Base-by-base conservation (phyloP, 495 filamentous ascomycete genomes). In the Lophiostoma macrostomum region DNA sequence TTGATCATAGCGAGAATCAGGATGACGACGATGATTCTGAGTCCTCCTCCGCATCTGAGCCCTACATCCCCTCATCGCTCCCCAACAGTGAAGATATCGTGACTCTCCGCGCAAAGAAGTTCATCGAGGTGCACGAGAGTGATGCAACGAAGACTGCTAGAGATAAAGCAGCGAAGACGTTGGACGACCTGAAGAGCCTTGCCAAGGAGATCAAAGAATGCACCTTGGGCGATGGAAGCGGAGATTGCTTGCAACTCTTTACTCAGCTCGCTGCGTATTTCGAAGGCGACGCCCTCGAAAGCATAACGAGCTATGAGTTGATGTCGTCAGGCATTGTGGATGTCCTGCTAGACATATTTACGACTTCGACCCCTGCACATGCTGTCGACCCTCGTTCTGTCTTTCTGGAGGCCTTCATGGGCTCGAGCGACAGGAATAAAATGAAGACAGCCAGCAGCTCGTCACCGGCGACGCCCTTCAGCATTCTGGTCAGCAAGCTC, bases 401-500 rank as follows among this genome's bases (percentile, higher is more conserved):
- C 23, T 99, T 99, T 59, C 74, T 97, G 10, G 82, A 95, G 63
- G 85, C 94, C n/a, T 99, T 99, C 69, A 95, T 99, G 91, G 80
- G 81, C 22, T 73, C 80, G 16, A 77, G 76, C 30, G 82, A 80
- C 43, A 48, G 41, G 5, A 53, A 51, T 27, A 78, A 74, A 43
- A 72, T 81, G 2, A 81, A 78, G 65, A 83, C 79, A 16, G 77
- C 82, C 18, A 83, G 76, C 24, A 78, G 79, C 11, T 73, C 78
- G 29, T 80, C 80, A 20, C 80, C 84, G 0, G 77, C 83, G 1
- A 95, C 93, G 0, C 86, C 90, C 12, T 93, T 97, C 69, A 91
- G 91, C 66, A 79, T 95, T 31, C 72, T 99, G 60, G 84, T 96
- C 37, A 86, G 90, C 53, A 99, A 99, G 70, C 73, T 97, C 28